phyloP scores from a whole-genome alignment of 2,329 filamentous ascomycete species.

The Fusarium mangiferae region DNA sequence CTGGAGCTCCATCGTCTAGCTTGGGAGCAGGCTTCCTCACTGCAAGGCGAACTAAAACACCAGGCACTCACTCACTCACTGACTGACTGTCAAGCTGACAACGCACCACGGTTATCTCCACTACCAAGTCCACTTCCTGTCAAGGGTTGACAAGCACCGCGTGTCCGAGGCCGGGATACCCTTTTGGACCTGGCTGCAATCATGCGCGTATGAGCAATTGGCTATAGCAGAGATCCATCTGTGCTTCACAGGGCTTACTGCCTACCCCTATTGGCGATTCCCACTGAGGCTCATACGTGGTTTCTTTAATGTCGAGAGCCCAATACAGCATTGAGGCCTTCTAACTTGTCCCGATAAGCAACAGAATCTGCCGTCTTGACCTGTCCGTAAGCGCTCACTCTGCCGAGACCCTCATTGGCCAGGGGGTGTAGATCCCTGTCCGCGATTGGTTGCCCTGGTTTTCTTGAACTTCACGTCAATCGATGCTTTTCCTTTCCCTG shows the following conservation, averaged over 20 bases:
- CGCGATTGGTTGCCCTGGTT: constrained; percentile 43
- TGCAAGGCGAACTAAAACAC: constrained; percentile 7
- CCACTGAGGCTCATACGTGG: constrained; percentile 4
- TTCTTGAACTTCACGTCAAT: constrained; percentile 16
- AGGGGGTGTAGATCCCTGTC: not conserved
- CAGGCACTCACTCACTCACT: not conserved
- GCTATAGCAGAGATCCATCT: not conserved
- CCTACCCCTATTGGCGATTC: not conserved
- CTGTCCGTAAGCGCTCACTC: constrained; percentile 8
- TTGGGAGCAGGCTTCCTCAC: not conserved
- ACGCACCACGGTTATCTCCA: constrained; percentile 21
- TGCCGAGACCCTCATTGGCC: constrained; percentile 33
- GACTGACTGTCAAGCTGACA: constrained; percentile 19
- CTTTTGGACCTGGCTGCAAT: constrained; percentile 11
- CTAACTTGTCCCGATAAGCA: constrained; percentile 9
- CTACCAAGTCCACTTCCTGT: constrained; percentile 21
- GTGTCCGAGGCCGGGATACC: constrained; percentile 25
- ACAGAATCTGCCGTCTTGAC: not conserved
- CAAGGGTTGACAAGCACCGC: constrained; percentile 17
- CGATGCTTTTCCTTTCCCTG: not conserved
- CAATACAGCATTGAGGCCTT: constrained; percentile 23
- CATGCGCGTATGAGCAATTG: constrained; percentile 8
- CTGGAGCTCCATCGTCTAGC: not conserved
- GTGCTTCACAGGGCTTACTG: constrained; percentile 1
- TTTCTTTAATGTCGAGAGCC: not conserved